A percentile compares a stretch with the other conserved stretches of the same genome.
Evolutionary conservation across 306 rosid genomes (phyloP).

Genomic region (Cucurbita ficifolia): DNA sequence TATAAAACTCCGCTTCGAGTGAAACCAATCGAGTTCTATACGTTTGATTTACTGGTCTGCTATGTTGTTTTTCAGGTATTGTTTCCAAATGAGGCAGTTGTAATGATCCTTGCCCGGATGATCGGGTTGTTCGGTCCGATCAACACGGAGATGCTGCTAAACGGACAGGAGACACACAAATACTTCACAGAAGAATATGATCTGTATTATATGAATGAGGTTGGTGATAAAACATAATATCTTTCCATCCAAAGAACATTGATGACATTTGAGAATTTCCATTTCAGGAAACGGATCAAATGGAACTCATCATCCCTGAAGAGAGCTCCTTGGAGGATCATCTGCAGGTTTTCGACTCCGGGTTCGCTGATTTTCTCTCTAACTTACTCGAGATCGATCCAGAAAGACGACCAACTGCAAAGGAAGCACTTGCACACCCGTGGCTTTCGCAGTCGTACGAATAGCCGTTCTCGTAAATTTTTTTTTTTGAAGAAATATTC

Average conservation of each 20-base stretch:
- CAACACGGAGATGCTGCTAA: conserved; percentile 68
- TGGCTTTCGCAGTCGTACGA: conserved; percentile 68
- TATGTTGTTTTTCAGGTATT: conserved; percentile 45
- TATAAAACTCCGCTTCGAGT: not conserved
- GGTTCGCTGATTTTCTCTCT: conserved; percentile 53
- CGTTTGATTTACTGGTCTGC: not conserved
- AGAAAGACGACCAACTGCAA: conserved; percentile 55
- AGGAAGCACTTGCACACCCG: conserved; percentile 74
- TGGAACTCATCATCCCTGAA: conserved; percentile 81
- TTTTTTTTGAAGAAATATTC: not conserved
- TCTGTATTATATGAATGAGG: conserved; percentile 71
- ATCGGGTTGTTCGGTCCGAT: conserved; percentile 78
- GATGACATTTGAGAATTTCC: not conserved
- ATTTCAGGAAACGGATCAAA: conserved; percentile 60
- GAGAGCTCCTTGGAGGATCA: conserved; percentile 63
- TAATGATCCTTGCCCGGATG: conserved; percentile 72
- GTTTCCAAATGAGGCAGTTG: conserved; percentile 70
- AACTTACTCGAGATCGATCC: conserved; percentile 66
- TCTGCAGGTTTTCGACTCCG: conserved; percentile 36
- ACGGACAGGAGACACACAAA: conserved; percentile 77
- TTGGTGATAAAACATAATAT: conserved; percentile 10
- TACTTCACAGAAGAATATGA: conserved; percentile 84
- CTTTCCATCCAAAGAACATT: not conserved
- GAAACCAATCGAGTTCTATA: not conserved
- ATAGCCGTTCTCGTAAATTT: not conserved